Evolutionary conservation across 2,329 filamentous ascomycete genomes (phyloP), one percentile per base, ranked within the genome.

Genomic region (Curvularia sp.): DNA sequence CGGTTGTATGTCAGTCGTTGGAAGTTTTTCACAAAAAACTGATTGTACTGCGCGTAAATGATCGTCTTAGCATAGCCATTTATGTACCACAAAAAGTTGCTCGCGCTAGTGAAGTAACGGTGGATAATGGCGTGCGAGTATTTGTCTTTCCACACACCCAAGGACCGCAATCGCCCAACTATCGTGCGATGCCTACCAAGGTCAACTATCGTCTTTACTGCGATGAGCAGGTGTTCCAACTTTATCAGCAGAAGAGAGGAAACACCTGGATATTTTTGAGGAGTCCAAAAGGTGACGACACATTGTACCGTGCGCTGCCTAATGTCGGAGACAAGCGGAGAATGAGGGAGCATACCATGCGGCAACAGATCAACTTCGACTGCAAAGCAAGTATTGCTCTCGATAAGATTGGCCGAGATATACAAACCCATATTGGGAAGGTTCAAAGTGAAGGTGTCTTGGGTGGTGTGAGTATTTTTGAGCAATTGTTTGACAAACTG

Each of bases 61-160:
- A 79, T 18, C 71, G 79, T 12, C 63, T 80, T 13, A 76, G 75
- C 1, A 34, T 80, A 9, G 78, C 73, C 13, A 75, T 80, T 28
- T 80, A 80, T 55, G 64, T 80, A 15, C 77, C 79, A 7, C 57
- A 67, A 52, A 75, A 76, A 58, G 69, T 79, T 12, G 66, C 64
- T 18, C 62, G 53, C 30, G 64, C 73, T 3, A 67, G 70, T 36
- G 79, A 80, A 45, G 71, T 60, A 32, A 50, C 67, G n/a, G 76
- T 80, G 6, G 72, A 77, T 41, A 64, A 67, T 55, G 59, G 46
- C 19, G 77, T 77, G 1, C 70, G 76, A 9, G 60, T 80, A 2
- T 77, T 80, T 60, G 78, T 75, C 1, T 77, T 80, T 55, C 67
- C 77, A 23, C 76, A 75, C 42, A 74, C 78, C 3, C 74, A 79